Evolutionary conservation across 495 filamentous ascomycete genomes (phyloP), one percentile per base, ranked within the genome.

Genomic region (Penicillium cosmopolitanum): DNA sequence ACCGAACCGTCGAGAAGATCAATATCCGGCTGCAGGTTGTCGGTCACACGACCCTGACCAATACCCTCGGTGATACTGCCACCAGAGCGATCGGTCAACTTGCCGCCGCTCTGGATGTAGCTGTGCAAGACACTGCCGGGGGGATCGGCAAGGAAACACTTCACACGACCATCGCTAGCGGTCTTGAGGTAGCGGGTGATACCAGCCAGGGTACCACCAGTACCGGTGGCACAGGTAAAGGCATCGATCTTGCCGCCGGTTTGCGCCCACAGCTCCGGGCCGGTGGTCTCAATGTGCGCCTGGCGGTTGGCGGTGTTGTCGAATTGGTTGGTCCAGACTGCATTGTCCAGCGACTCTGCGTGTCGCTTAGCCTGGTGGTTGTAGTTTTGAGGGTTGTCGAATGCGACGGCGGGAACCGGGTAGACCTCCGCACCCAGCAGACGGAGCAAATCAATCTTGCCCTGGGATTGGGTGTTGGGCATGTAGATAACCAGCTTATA

Each of bases 291-390:
- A 66, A 98, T 87, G 69, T 98, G 95, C 25, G 94, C 94, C 70
- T 89, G 87, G 31, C 96, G 85, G 74, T 98, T 98, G 53, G 96
- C 95, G 34, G 80, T 84, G 78, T 98, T 98, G 70, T 98, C 95
- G 78, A 98, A 98, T 73, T 98, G 95, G 77, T 98, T 95, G 28
- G 95, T 98, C 95, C 95, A 98, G 2, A 97, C 93, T 7, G 95
- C 93, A 75, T 97, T 97, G 2, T 89, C 87, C 47, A 92, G 72
- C 1, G 79, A 73, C 75, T 96, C 92, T 36, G 95, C 95, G 74
- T 97, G 93, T 12, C 95, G 81, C 46, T 83, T 82, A 11, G 95
- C 95, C 79, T 97, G 93, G 75, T 97, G 93, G 77, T 98, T 98
- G 80, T 97, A 98, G 77, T 98, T 98, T 46, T 93, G 77, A 19